Evolutionary conservation across 164 flowering plant species (phyloP).

Genomic region (Chimonanthus praecox): DNA sequence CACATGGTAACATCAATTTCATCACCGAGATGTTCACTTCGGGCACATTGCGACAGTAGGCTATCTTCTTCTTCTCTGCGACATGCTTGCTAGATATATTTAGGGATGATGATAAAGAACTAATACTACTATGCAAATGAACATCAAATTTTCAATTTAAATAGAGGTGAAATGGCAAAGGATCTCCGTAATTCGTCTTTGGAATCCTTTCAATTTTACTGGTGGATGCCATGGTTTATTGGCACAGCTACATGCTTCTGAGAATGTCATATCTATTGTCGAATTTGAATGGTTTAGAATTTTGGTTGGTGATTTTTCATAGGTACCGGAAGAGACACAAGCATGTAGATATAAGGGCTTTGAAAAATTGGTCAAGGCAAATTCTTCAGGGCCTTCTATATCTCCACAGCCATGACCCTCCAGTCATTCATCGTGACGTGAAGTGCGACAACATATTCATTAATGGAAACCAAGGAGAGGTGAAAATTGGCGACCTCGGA

Average conservation of each 20-base stretch:
- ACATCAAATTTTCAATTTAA: neutral
- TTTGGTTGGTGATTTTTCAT: slow-evolving; percentile 2
- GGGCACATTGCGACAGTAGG: slow-evolving; percentile 90
- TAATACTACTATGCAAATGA: neutral
- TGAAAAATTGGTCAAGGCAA: slow-evolving; percentile 98
- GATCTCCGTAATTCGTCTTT: neutral
- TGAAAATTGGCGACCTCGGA: slow-evolving; percentile 92
- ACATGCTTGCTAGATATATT: neutral
- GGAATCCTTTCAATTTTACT: neutral
- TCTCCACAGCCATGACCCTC: slow-evolving; percentile 90
- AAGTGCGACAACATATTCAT: slow-evolving; percentile 95
- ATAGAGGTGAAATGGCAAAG: neutral
- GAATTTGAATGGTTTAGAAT: neutral
- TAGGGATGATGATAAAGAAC: neutral
- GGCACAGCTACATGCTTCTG: neutral
- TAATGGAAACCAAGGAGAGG: slow-evolving; percentile 95
- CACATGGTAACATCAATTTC: slow-evolving; percentile 48
- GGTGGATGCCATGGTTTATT: neutral
- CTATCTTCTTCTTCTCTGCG: slow-evolving; percentile 8
- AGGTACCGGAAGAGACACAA: slow-evolving; percentile 95
- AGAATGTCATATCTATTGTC: neutral
- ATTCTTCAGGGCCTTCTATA: slow-evolving; percentile 82
- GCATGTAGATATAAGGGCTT: slow-evolving; percentile 78
- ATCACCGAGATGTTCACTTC: slow-evolving; percentile 98
- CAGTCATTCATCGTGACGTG: slow-evolving; percentile 86